Evolutionary conservation across 1,284 basidiomycete genomes (phyloP), one percentile per base, ranked within the genome.

Genomic region (Malassezia dermatis): DNA sequence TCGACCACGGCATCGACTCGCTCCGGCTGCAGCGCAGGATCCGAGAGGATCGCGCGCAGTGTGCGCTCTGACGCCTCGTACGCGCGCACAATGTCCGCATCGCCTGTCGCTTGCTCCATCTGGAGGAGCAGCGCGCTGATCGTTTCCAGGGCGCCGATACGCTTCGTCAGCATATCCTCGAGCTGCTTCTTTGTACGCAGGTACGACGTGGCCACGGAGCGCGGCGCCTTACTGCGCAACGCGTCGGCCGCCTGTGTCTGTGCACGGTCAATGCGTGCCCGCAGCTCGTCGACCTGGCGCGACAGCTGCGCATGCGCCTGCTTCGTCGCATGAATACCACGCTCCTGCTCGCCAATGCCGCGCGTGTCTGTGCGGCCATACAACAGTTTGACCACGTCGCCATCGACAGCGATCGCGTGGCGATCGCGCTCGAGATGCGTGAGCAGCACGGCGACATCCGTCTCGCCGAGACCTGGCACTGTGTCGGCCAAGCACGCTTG

Each of bases 1-100:
- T 90, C 86, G 81, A 94, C 84, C 1, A 88, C 91, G 61, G 81
- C 79, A 45, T 93, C 87, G 48, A 95, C 83, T 45, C 81, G 81
- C 17, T 85, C 85, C 6, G 82, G 80, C 60, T 85, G 82, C 12
- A 96, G 78, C 0, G 83, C 83, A 0, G 89, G 88, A 64, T 91
- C 83, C 1, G 83, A 77, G 2, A 95, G 82, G 37, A 95, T 82
- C 0, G 80, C 75, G 11, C 81, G 81, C 8, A 96, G 79, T 0
- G 89, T 88, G 2, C 80, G 75, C 0, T 86, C 84, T 1, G 88
- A 89, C 1, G 83, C 82, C 71, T 87, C 82, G 71, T 93, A 95
- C 0, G 84, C 82, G 61, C 82, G 81, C 81, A 95, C 83, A 51
- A 95, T 86, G 86, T 90, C 85, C 7, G 90, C 80, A 74, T 96